phyloP scores from a whole-genome alignment of 1,284 basidiomycete species.

The Cryptococcus floricola region DNA sequence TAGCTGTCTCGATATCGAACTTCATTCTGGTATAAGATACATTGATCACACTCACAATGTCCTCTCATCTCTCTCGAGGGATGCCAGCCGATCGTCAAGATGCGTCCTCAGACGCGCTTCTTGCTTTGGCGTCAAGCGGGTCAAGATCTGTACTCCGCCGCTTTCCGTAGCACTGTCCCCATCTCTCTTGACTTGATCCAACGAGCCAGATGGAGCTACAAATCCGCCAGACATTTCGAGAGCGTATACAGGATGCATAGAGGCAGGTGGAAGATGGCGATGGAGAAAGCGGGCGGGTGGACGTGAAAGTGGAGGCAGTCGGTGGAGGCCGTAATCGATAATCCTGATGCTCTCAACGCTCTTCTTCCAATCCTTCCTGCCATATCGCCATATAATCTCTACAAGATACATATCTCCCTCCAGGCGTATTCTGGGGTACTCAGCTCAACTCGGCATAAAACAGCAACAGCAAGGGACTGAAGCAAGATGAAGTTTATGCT shows the following conservation, averaged over 20 bases:
- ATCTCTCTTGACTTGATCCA: not conserved
- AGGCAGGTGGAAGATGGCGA: not conserved
- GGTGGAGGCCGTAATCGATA: not conserved
- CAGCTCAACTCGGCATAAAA: not conserved
- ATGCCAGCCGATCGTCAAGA: slow-evolving; percentile 25
- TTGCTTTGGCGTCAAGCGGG: slow-evolving; percentile 22
- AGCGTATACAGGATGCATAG: not conserved
- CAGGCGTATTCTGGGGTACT: not conserved
- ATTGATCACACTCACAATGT: slow-evolving; percentile 24
- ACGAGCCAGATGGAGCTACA: not conserved
- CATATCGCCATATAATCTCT: not conserved
- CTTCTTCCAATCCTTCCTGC: not conserved
- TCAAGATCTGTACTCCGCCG: not conserved
- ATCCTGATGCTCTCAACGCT: not conserved
- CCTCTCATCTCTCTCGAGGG: slow-evolving; percentile 30
- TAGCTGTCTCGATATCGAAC: not conserved
- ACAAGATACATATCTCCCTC: not conserved
- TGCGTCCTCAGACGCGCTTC: slow-evolving; percentile 20
- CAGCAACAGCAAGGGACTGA: not conserved
- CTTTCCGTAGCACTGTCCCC: not conserved
- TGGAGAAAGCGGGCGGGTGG: not conserved
- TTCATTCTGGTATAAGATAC: too few species aligned
- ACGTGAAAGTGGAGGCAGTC: slow-evolving; percentile 1
- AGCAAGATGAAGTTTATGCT: slow-evolving; percentile 87
- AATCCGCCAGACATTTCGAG: slow-evolving; percentile 3